Evolutionary conservation across 2,329 filamentous ascomycete genomes (phyloP).

Genomic region (Aureobasidium leucospermi): DNA sequence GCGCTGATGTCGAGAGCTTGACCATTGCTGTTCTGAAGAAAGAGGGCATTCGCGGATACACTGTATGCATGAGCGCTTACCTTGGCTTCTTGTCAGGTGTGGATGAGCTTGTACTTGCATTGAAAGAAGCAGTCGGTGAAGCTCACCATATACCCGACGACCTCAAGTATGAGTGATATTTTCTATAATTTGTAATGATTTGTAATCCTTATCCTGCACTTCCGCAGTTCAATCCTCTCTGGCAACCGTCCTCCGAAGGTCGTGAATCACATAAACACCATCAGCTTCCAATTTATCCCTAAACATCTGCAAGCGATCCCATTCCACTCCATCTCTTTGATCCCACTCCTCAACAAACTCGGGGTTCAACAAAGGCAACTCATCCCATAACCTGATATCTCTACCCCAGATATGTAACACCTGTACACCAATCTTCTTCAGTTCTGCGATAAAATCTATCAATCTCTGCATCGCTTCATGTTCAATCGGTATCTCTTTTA

Average conservation of each 20-base stretch:
- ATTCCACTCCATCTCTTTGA: neutral
- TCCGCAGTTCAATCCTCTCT: neutral
- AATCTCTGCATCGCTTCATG: neutral
- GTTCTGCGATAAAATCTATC: neutral
- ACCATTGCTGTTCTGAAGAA: constrained; percentile 2
- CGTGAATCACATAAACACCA: neutral
- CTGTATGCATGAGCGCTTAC: constrained; percentile 13
- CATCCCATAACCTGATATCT: neutral
- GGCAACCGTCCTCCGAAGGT: no score
- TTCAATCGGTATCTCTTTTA: neutral
- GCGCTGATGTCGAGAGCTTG: constrained; percentile 1
- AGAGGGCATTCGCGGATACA: constrained; percentile 10
- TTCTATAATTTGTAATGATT: neutral
- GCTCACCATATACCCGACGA: constrained; percentile 14
- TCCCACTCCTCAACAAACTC: neutral
- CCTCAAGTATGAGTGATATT: neutral
- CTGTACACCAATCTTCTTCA: neutral
- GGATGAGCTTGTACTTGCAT: constrained; percentile 12
- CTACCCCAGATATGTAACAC: neutral
- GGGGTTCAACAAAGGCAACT: neutral
- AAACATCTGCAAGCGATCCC: neutral
- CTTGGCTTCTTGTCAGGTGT: constrained; percentile 11
- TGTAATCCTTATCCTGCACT: neutral
- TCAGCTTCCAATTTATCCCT: neutral
- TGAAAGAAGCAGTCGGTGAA: constrained; percentile 13